Evolutionary conservation across 108 stramenopile genomes (phyloP), one percentile per base, ranked within the genome.

Genomic region (Skeletonema marinoi): DNA sequence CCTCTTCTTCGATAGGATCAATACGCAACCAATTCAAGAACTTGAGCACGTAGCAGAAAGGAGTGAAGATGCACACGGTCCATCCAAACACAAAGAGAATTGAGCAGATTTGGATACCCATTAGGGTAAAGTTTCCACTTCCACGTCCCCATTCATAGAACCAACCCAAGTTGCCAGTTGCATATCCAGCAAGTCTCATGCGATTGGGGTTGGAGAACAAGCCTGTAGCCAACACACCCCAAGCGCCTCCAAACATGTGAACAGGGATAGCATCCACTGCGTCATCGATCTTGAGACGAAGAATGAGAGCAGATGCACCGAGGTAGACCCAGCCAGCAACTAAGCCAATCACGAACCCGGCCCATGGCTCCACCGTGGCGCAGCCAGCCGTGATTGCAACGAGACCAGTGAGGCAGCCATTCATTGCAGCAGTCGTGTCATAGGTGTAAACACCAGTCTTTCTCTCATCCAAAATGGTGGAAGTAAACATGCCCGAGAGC

Each of bases 61-160:
- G 92, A 46, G 81, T 79, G 84, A 93, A 93, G 61, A 91, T 70
- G 36, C 42, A 68, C 32, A 42, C 60, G 13, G 91, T 90, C 98
- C 98, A 98, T 32, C 74, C 93, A 33, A 88, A 17, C 67, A 98
- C 82, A 77, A 85, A 95, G 32, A 90, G 73, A 51, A 97, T 74
- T 44, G 72, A 68, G 69, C 80, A 59, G 59, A 97, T 30, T 76
- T 96, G 89, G 33, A 77, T 64, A 10, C 86, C 82, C 48, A 98
- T 68, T 50, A 96, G 90, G 46, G 85, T 85, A 38, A 84, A 93
- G 72, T 91, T 85, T 42, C 78, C 87, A 71, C 65, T 68, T 16
- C 84, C 89, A 41, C 70, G 72, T n/a, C 84, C 86, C 87, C 80
- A 87, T 50, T 74, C 73, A 70, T 89, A 89, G 75, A 92, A 90